These are phyloP conservation scores for Paramecium primaurelia DNA, from an alignment of 73 alveolate species.

Conservation along the genomic window DNA sequence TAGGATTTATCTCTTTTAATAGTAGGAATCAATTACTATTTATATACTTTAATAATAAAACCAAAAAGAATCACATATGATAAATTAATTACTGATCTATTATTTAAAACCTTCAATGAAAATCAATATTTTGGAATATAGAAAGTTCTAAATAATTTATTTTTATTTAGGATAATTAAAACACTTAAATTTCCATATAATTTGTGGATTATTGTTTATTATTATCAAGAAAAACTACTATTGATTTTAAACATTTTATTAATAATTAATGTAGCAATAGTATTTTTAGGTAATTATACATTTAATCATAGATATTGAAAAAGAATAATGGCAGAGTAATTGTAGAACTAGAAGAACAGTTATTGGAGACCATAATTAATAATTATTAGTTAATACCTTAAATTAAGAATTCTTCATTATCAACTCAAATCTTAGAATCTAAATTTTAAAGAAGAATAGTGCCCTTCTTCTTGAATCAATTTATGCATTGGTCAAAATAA, in stretches of 20 bases:
- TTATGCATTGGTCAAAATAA: constrained; percentile 1
- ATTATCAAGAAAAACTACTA: not conserved
- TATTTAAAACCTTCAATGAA: not conserved
- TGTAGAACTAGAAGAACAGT: not conserved
- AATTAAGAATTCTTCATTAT: not conserved
- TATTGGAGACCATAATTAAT: not conserved
- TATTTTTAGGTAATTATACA: not conserved
- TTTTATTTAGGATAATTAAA: not conserved
- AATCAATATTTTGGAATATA: not conserved
- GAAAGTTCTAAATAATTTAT: not conserved
- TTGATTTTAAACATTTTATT: not conserved
- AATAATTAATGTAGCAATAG: not conserved
- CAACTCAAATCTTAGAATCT: not conserved
- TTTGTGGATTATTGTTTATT: not conserved
- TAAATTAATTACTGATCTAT: not conserved
- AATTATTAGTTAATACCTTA: not conserved
- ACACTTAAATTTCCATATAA: not conserved
- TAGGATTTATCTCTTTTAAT: not conserved
- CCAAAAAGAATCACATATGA: not conserved
- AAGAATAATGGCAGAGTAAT: not conserved
- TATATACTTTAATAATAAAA: no score
- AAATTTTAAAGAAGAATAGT: constrained; percentile 13
- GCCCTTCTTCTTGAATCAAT: constrained; percentile 20
- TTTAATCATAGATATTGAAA: not conserved
- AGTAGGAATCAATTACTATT: not conserved